These are phyloP conservation scores for Pugionium dolabratum DNA, from an alignment of 345 rosid species.

Conservation along the genomic window DNA sequence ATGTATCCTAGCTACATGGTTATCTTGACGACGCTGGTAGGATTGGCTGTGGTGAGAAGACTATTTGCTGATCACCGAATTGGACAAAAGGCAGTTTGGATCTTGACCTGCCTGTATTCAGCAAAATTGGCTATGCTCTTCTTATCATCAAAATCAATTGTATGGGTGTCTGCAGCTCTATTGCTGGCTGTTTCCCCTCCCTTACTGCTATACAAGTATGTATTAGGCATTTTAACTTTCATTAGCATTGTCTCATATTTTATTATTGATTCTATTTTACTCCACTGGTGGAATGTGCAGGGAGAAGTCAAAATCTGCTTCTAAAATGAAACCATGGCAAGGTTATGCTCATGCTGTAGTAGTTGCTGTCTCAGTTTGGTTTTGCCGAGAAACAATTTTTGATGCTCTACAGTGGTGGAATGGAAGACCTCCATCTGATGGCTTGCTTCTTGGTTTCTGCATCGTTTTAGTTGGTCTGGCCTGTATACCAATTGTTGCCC, in stretches of 20 bases:
- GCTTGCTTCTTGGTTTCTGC: conserved; percentile 90
- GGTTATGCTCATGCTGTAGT: conserved; percentile 85
- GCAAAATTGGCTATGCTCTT: conserved; percentile 94
- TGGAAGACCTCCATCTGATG: conserved; percentile 92
- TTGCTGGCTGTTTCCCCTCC: conserved; percentile 91
- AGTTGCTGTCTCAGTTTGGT: conserved; percentile 86
- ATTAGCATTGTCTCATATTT: conserved; percentile 6
- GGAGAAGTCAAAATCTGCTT: conserved; percentile 74
- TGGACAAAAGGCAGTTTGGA: conserved; percentile 85
- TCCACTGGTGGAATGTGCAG: conserved; percentile 50
- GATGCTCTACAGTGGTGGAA: conserved; percentile 98
- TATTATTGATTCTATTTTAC: not conserved
- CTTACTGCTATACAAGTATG: conserved; percentile 86
- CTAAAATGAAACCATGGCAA: conserved; percentile 98
- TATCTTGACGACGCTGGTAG: conserved; percentile 75
- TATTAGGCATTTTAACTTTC: conserved; percentile 19
- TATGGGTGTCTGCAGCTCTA: conserved; percentile 85
- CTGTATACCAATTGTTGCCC: conserved; percentile 83
- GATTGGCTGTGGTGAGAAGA: conserved; percentile 84
- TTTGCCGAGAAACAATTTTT: conserved; percentile 93
- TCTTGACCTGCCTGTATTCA: conserved; percentile 84
- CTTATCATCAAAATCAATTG: conserved; percentile 76
- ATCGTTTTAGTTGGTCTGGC: conserved; percentile 82
- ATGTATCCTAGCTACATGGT: conserved; percentile 99
- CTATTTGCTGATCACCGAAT: conserved; percentile 71